Evolutionary conservation across 371 early-diverging fungal species (phyloP), one percentile per base, ranked within the genome.

Genomic region (Mucor indicus): DNA sequence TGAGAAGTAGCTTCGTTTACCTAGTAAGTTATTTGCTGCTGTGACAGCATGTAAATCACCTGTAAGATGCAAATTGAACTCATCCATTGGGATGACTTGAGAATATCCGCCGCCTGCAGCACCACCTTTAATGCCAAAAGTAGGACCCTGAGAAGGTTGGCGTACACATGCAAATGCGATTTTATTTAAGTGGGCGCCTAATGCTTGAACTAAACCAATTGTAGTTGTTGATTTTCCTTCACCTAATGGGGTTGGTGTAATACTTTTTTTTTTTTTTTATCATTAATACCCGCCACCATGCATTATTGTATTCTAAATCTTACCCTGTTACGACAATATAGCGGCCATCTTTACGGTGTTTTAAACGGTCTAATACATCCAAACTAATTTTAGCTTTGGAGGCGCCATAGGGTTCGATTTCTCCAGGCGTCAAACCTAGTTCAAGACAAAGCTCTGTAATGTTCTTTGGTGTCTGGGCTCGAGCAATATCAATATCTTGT

Each of bases 21-120:
- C n/a, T n/a, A n/a, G n/a, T 50, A 97, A 71, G 76, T 97, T 97
- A 82, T 95, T 97, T 33, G 98, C 95, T 12, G 98, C 98, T 4
- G 92, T 86, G 50, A 97, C 90, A 24, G 98, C 98, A 59, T 98
- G 98, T 57, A 96, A 91, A 77, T 98, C 98, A 30, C 98, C 98
- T 1, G 98, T 98, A 74, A 98, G 75, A 53, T 98, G 98, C 50
- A 98, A 72, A 68, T 98, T 98, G 83, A 98, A 96, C 58, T 95
- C 93, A 55, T 96, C 95, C 98, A 98, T 98, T n/a, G 98, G 98
- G 51, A 96, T 93, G 38, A 98, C 92, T 67, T 96, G 96, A 15
- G 96, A 88, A 69, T 96, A 96, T 19, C 98, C 96, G 39, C 98
- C 96, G 43, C 98, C 98, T 17, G 98, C 98, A 31, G 98, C 98